Base-by-base conservation (phyloP, 1,284 basidiomycete genomes). In the Golubevia sp. region DNA sequence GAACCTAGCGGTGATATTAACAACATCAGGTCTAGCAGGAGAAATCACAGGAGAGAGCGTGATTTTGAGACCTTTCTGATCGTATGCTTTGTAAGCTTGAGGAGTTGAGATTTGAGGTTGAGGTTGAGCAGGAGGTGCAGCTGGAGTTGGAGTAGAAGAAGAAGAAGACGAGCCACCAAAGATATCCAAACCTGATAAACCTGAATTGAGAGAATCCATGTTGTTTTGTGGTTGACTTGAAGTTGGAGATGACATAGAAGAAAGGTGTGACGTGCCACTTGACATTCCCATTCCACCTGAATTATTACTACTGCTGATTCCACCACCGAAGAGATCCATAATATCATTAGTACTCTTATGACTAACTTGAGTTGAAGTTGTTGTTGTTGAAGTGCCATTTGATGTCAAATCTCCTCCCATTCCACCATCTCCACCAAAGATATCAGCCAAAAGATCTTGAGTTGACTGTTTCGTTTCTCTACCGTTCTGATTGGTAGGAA, bases 1-100 rank as follows among this genome's bases (percentile, higher is more conserved):
- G 86, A 99, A 99, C 56, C 91, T 88, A 5, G 94, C 95, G 59
- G 94, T 86, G 68, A 99, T 91, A 85, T 94, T 92, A 30, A 97
- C 91, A 44, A 97, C 87, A 27, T 94, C 94, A 6, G 93, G 91
- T 67, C 91, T 90, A 53, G 89, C 86, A 8, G 91, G 85, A 48
- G 90, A 91, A 21, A 90, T 90, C 77, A 92, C 91, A 0, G 94
- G 94, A 0, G 93, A 94, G 63, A 99, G 86, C 0, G 92, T 93
- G 68, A 99, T 91, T 82, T 90, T 91, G 49, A 99, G 87, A 8
- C 91, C 91, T 74, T 97, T 91, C 86, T 92, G 92, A 53, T 95
- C 92, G 82, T 97, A 99, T 2, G 93, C 96, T 0, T 89, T 88
- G 84, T 96, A 97, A 0, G 90, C 86, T 51, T 90, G 88, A 25